Evolutionary conservation across 495 filamentous ascomycete species (phyloP).

Genomic region (Hypoxylon trugodes): DNA sequence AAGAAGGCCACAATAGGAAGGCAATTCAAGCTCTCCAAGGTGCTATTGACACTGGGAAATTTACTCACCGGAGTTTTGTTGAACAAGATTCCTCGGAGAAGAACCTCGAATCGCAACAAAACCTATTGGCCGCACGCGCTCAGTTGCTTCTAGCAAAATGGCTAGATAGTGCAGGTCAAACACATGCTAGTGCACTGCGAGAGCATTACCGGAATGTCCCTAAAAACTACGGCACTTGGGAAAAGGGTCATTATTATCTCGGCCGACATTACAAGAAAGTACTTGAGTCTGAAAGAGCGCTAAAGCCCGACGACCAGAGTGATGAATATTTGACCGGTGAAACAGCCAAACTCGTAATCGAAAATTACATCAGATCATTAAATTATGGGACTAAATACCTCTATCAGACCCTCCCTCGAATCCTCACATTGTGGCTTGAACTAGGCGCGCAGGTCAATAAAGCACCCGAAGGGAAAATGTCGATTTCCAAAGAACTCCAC

Average conservation of each 20-base stretch:
- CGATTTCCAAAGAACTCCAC: slow-evolving; percentile 67
- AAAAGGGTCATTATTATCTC: slow-evolving; percentile 96
- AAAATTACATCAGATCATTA: slow-evolving; percentile 89
- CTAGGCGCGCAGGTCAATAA: slow-evolving; percentile 78
- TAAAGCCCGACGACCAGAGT: slow-evolving; percentile 70
- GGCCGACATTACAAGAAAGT: slow-evolving; percentile 98
- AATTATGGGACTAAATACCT: slow-evolving; percentile 92
- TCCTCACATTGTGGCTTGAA: slow-evolving; percentile 94
- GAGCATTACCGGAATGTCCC: slow-evolving; percentile 80
- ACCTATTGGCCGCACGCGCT: slow-evolving; percentile 68
- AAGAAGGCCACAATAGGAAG: slow-evolving; percentile 90
- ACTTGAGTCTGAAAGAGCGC: slow-evolving; percentile 83
- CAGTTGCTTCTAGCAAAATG: slow-evolving; percentile 93
- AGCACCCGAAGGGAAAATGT: slow-evolving; percentile 70
- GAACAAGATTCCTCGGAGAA: slow-evolving; percentile 56
- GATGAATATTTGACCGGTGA: slow-evolving; percentile 74
- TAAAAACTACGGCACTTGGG: slow-evolving; percentile 74
- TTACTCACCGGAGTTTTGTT: slow-evolving; percentile 53
- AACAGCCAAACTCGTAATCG: slow-evolving; percentile 85
- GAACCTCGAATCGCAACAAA: slow-evolving; percentile 56
- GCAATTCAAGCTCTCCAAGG: slow-evolving; percentile 90
- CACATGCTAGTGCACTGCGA: slow-evolving; percentile 77
- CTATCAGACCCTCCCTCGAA: slow-evolving; percentile 88
- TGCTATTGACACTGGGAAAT: slow-evolving; percentile 79
- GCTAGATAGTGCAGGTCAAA: slow-evolving; percentile 92